Evolutionary conservation across 2,329 filamentous ascomycete species (phyloP).

Genomic region (Monosporascus sp.): DNA sequence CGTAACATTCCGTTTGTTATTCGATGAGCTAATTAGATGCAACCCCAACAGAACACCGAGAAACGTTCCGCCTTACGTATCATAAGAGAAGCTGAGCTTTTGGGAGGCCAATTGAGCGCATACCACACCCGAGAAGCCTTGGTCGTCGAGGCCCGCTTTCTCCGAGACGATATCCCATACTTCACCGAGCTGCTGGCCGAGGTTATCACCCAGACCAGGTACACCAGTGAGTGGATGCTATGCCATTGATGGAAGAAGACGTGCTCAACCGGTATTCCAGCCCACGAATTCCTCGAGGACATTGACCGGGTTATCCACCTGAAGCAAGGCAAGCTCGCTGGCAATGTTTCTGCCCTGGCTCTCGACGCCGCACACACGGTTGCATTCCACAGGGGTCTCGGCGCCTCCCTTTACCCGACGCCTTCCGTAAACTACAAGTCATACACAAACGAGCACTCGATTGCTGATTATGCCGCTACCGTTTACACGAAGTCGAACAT

Average conservation of each 20-base stretch:
- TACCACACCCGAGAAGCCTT: constrained; percentile 92
- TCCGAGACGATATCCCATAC: constrained; percentile 93
- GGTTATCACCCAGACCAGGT: constrained; percentile 84
- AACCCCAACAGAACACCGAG: constrained; percentile 63
- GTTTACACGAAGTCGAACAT: constrained; percentile 90
- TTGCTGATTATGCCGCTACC: constrained; percentile 69
- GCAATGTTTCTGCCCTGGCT: constrained; percentile 61
- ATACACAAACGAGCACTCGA: constrained; percentile 71
- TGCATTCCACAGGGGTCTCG: constrained; percentile 69
- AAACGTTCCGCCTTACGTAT: constrained; percentile 89
- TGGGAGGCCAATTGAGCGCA: constrained; percentile 82
- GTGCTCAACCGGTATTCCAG: constrained; percentile 40
- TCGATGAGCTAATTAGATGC: constrained; percentile 43
- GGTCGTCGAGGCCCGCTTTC: constrained; percentile 89
- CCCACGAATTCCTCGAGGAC: constrained; percentile 86
- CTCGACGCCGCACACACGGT: constrained; percentile 71
- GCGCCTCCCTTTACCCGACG: constrained; percentile 68
- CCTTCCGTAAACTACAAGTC: constrained; percentile 66
- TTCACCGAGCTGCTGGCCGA: constrained; percentile 94
- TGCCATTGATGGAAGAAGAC: constrained; percentile 7
- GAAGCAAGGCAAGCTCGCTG: constrained; percentile 68
- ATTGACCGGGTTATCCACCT: constrained; percentile 70
- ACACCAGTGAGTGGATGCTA: constrained; percentile 54
- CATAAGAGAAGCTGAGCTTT: constrained; percentile 88
- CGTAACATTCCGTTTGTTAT: neutral